Evolutionary conservation across 2,329 filamentous ascomycete species (phyloP).

Genomic region (Phaeophleospora eucalypticola): DNA sequence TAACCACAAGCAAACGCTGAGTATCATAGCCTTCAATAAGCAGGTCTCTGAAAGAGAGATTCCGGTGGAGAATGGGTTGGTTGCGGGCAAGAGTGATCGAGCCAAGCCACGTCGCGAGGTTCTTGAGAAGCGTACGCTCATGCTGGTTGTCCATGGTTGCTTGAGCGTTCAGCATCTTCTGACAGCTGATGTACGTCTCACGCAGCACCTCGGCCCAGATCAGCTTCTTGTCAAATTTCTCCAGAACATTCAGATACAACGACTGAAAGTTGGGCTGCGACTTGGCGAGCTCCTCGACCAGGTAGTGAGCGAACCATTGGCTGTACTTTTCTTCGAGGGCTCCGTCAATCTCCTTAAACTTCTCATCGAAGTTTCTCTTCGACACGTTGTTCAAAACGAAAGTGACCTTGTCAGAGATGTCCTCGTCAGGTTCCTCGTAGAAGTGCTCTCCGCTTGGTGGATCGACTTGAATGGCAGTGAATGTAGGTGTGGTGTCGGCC

Average conservation of each 20-base stretch:
- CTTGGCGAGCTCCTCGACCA: constrained; percentile 94
- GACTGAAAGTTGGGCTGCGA: constrained; percentile 95
- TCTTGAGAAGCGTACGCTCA: constrained; percentile 86
- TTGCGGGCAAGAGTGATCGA: constrained; percentile 88
- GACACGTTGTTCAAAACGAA: constrained; percentile 98
- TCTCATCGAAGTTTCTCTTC: constrained; percentile 77
- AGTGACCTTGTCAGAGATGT: constrained; percentile 86
- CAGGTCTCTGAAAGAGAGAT: constrained; percentile 95
- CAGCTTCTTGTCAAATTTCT: constrained; percentile 70
- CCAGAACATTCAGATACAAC: constrained; percentile 85
- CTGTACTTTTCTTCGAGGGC: constrained; percentile 76
- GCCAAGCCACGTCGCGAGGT: constrained; percentile 88
- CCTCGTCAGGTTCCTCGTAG: constrained; percentile 78
- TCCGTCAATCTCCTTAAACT: constrained; percentile 75
- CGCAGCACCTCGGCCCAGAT: constrained; percentile 87
- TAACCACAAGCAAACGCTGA: constrained; percentile 83
- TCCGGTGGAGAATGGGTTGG: constrained; percentile 91
- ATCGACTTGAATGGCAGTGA: constrained; percentile 74
- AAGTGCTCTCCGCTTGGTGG: constrained; percentile 58
- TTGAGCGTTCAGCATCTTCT: constrained; percentile 86
- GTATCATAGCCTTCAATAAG: constrained; percentile 91
- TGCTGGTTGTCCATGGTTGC: constrained; percentile 76
- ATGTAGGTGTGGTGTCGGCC: constrained; percentile 64
- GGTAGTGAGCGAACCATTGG: constrained; percentile 93
- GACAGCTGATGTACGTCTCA: constrained; percentile 84